Evolutionary conservation across 208 protist genomes (phyloP), one percentile per base, ranked within the genome.

Genomic region (Trypanosoma mega): DNA sequence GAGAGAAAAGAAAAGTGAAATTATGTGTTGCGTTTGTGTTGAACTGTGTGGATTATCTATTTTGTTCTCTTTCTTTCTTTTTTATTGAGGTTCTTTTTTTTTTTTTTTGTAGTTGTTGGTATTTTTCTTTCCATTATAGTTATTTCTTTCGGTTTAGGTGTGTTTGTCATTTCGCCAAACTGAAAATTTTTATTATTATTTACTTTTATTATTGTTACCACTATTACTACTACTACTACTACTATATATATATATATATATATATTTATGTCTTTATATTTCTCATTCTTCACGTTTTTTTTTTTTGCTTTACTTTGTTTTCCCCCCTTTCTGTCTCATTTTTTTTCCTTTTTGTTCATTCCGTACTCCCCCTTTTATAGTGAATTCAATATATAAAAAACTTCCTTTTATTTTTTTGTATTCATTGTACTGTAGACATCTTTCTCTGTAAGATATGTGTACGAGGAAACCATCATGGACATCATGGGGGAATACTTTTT

Each of bases 41-140:
- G n/a, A n/a, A n/a, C n/a, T n/a, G n/a, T n/a, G n/a, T n/a, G n/a
- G n/a, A n/a, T n/a, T n/a, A n/a, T n/a, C n/a, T n/a, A n/a, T n/a
- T n/a, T n/a, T n/a, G n/a, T n/a, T n/a, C n/a, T n/a, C n/a, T n/a
- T n/a, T n/a, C n/a, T n/a, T n/a, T n/a, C n/a, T n/a, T 26, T 27
- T 39, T 62, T 37, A 49, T 51, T n/a, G 44, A 36, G 0, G 31
- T 48, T 9, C 21, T 51, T 27, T 62, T 62, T 50, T 54, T 50
- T 6, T 55, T 72, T 24, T 36, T 26, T 37, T 52, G 48, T 16
- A 31, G 20, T 18, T 33, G 18, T 44, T n/a, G 16, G 9, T 6
- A 14, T 48, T 9, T 12, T 51, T 27, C 48, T 62, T 50, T 54
- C 33, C 11, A 48, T 72, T 24, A 27, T 26, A 27, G 39, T 60